Percentiles rank a stretch among this genome's conserved stretches.
Evolutionary conservation across 2,329 filamentous ascomycete species (phyloP).

Genomic region (Xylariaceae sp.): DNA sequence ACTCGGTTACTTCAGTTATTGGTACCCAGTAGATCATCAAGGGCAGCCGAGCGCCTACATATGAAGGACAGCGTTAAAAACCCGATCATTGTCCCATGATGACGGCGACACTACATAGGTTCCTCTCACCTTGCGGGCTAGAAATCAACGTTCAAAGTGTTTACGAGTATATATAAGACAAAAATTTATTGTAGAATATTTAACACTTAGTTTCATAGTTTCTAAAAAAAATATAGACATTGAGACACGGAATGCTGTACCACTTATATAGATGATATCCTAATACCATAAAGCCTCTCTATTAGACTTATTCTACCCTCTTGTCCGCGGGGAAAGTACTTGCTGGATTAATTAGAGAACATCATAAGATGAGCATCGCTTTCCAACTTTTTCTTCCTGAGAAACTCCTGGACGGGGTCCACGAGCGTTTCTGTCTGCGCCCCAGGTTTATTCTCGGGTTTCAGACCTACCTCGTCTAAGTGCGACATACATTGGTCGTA

Average conservation of each 20-base stretch:
- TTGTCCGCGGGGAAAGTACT: not conserved
- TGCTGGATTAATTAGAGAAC: constrained; percentile 11
- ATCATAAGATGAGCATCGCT: constrained; percentile 29
- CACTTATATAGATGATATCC: too few species aligned
- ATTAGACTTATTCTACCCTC: too few species aligned
- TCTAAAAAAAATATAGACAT: too few species aligned
- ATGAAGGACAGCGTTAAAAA: not conserved
- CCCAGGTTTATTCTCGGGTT: not conserved
- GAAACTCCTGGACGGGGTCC: constrained; percentile 20
- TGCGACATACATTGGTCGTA: constrained; percentile 28
- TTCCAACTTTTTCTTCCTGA: constrained; percentile 25
- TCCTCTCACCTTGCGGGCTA: not conserved
- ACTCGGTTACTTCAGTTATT: too few species aligned
- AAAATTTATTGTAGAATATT: too few species aligned
- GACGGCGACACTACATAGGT: not conserved
- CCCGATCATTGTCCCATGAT: not conserved
- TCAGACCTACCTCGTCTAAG: constrained; percentile 24
- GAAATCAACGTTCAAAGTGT: too few species aligned
- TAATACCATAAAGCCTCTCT: too few species aligned
- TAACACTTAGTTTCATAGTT: too few species aligned
- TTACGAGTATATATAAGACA: too few species aligned
- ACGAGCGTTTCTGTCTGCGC: not conserved
- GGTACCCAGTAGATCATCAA: not conserved
- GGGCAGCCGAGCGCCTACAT: not conserved
- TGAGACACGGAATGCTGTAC: too few species aligned